phyloP scores from a whole-genome alignment of 495 filamentous ascomycete genomes.

The Annulohypoxylon moriforme region DNA sequence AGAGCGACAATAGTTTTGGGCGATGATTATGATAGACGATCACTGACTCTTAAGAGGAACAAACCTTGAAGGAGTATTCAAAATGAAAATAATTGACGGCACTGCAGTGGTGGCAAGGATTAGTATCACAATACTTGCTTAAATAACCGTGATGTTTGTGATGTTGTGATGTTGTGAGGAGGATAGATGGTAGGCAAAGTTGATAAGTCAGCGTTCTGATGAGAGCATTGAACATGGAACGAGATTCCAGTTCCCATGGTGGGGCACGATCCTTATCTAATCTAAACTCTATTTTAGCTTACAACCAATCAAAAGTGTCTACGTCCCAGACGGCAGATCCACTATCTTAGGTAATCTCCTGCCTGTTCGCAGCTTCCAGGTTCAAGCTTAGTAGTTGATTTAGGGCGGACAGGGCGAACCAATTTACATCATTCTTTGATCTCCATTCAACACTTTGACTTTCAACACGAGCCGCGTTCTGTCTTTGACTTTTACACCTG shows the following conservation, averaged over 20 bases:
- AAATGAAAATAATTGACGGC: neutral
- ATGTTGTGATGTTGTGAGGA: neutral
- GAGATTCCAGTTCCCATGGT: conserved; percentile 4
- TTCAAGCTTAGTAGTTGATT: neutral
- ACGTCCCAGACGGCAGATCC: neutral
- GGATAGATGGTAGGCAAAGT: neutral
- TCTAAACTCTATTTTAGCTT: conserved; percentile 1
- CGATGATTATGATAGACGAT: neutral
- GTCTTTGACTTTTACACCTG: neutral
- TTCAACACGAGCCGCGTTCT: conserved; percentile 25
- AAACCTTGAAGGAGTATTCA: conserved; percentile 22
- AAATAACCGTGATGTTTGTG: conserved; percentile 7
- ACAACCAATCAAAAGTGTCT: neutral
- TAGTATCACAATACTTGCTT: conserved; percentile 18
- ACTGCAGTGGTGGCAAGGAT: neutral
- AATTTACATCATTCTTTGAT: conserved; percentile 41
- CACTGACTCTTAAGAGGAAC: conserved; percentile 2
- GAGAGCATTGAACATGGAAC: neutral
- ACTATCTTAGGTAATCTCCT: neutral
- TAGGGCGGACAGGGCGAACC: neutral
- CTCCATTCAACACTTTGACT: conserved; percentile 7
- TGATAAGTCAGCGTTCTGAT: neutral
- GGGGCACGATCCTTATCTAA: conserved; percentile 34
- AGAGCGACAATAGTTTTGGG: neutral
- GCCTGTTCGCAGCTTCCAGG: neutral